Conservation (phyloP, 768 basidiomycete species). For the Auricularia heimuer region DNA sequence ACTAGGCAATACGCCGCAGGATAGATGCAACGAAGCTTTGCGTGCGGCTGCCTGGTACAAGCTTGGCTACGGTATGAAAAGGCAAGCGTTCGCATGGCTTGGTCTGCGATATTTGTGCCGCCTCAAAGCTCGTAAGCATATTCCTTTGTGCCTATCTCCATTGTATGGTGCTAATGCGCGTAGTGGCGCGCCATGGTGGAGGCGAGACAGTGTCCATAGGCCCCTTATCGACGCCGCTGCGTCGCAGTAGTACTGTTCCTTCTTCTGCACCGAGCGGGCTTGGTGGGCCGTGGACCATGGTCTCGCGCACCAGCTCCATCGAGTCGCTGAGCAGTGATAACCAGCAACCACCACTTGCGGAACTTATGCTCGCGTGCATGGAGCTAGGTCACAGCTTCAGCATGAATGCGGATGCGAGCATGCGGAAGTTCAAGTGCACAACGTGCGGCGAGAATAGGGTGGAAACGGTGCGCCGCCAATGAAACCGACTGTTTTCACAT, state of each 20-base stretch:
- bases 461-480: not conserved
- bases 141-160: not conserved
- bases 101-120: not conserved
- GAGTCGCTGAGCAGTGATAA: not conserved
- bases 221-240: not conserved
- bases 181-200: not conserved
- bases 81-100: not conserved
- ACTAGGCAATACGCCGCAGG: not conserved
- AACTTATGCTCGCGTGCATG: not conserved
- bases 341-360: not conserved
- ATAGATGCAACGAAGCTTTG: not conserved
- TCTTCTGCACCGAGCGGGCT: not conserved
- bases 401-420: not conserved
- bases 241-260: not conserved
- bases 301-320: not conserved
- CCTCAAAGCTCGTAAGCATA: not conserved
- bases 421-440: not conserved
- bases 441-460: not conserved
- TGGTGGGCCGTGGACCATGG: not conserved
- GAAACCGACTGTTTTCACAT: too few species aligned
- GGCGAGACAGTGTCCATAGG: not conserved
- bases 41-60: not conserved
- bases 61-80: not conserved
- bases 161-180: too few species aligned
- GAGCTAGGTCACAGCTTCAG: not conserved